Evolutionary conservation across 2,329 filamentous ascomycete genomes (phyloP), one percentile per base, ranked within the genome.

Genomic region (Onygenales sp.): DNA sequence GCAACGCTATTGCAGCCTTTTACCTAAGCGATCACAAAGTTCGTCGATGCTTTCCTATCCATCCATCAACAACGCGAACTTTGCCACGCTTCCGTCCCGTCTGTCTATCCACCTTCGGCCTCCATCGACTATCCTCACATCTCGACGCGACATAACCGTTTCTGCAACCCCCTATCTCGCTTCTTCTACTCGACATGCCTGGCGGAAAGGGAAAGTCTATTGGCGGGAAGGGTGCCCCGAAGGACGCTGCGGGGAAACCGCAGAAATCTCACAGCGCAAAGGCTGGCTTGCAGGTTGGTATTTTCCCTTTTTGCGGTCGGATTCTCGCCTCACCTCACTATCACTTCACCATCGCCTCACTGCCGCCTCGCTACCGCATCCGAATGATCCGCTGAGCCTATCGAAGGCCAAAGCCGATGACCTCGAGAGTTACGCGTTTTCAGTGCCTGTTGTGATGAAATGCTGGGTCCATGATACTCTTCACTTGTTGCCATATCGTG

Each of bases 181-280:
- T 27, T 21, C 6, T 53, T 9, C 60, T 27, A 27, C 58, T 63
- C 65, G 71, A 69, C 65, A 86, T 86, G 83, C 78, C 90, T 69
- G 91, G 91, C 69, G 90, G 90, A 77, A 96, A 96, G 81, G 91
- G 91, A 81, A 94, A 90, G 79, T 89, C 85, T 60, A 82, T 86
- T 63, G 90, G 91, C 66, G 91, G 91, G 69, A 95, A 94, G 84
- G 91, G 86, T 55, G 88, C 88, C 65, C 87, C 88, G 64, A 93
- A 93, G 79, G 81, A 82, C 61, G 82, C 79, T 65, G 85, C 84
- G 70, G 88, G 87, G 78, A 95, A 95, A 79, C 86, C 88, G 69
- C 88, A 94, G 77, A 95, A 93, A 77, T 85, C 82, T 65, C 91
- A 95, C 79, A 95, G 90, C 65, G 89, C 89, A 68, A 91, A 93